phyloP scores from a whole-genome alignment of 1,284 basidiomycete genomes.

The Trametes pubescens region DNA sequence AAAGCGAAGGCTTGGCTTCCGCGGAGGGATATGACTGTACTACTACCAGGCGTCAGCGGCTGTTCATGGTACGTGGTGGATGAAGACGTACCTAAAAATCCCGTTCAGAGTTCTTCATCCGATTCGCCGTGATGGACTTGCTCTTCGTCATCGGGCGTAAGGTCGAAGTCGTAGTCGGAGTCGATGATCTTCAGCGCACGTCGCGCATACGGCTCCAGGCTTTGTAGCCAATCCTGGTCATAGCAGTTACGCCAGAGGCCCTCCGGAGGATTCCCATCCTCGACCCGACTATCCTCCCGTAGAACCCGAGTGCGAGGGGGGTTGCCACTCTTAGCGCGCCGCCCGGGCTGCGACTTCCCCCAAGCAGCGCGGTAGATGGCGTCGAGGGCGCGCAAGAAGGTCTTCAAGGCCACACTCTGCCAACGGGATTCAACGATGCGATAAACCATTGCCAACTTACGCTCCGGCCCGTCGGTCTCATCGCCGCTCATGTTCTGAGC shows the following conservation, averaged over 20 bases:
- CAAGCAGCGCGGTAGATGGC: neutral
- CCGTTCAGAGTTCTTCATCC: too few relatives aligned
- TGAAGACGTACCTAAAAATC: too few relatives aligned
- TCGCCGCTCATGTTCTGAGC: conserved; percentile 12
- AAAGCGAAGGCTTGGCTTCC: too few relatives aligned
- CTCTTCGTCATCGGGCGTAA: neutral
- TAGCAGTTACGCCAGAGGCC: conserved; percentile 18
- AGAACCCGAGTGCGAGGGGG: conserved; percentile 4
- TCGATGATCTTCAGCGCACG: neutral
- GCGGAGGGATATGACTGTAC: too few relatives aligned
- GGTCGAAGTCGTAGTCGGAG: conserved; percentile 8
- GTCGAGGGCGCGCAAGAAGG: conserved; percentile 8
- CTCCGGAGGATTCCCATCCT: neutral
- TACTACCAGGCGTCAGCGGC: too few relatives aligned
- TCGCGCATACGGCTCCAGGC: neutral
- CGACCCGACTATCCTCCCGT: neutral
- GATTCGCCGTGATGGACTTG: too few relatives aligned
- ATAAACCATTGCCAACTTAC: neutral
- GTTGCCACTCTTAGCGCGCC: conserved; percentile 8
- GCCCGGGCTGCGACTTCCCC: neutral
- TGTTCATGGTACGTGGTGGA: too few relatives aligned
- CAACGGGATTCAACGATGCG: conserved; percentile 11
- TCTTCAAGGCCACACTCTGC: conserved; percentile 11
- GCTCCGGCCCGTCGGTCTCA: neutral
- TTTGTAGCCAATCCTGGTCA: neutral